These are phyloP conservation scores for Euphrasia arctica DNA, from an alignment of 305 asterid species.

Conservation along the genomic window DNA sequence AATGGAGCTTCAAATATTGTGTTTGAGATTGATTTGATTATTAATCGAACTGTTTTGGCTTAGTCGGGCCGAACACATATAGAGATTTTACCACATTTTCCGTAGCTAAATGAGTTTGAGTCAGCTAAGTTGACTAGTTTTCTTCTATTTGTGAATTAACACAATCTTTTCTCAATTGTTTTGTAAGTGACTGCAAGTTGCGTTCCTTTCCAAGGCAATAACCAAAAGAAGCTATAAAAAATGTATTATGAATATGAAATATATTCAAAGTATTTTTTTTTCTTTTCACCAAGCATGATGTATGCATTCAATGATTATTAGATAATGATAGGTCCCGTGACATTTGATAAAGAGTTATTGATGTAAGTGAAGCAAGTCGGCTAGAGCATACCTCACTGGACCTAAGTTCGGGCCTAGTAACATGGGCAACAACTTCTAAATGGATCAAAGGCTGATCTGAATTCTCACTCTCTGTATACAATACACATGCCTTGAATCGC, in stretches of 20 bases:
- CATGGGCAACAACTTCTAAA: constrained; percentile 93
- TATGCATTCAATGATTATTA: background rate
- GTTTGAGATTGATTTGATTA: background rate
- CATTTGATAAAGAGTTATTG: background rate
- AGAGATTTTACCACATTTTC: background rate
- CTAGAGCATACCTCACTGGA: constrained; percentile 75
- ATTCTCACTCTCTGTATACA: constrained; percentile 72
- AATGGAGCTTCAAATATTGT: background rate
- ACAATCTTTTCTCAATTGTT: background rate
- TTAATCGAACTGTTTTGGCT: background rate
- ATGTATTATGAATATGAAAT: background rate
- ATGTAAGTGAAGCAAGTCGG: background rate
- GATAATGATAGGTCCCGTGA: background rate
- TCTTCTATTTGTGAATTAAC: background rate
- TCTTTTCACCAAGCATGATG: background rate
- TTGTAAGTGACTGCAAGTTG: background rate
- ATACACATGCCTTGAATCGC: constrained; percentile 80
- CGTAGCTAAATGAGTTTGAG: background rate
- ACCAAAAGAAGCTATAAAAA: background rate
- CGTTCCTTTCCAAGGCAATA: background rate
- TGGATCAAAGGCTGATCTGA: constrained; percentile 72
- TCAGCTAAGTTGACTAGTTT: background rate
- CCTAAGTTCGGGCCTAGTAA: constrained; percentile 85
- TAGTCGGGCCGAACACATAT: background rate
- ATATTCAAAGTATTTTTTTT: background rate